Conservation (phyloP, 2,329 filamentous ascomycete species). For the Xylaria polymorpha region DNA sequence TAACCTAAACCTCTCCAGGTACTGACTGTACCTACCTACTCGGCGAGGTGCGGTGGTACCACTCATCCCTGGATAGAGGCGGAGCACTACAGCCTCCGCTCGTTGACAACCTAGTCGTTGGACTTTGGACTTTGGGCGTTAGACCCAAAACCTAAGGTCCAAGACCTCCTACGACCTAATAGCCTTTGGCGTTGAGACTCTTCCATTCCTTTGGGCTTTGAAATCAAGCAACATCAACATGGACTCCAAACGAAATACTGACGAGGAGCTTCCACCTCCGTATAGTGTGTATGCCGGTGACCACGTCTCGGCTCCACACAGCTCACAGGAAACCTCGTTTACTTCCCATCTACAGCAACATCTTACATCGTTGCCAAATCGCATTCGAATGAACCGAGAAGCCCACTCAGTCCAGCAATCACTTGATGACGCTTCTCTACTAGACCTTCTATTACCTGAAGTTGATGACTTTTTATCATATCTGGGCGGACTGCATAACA, state of each 20-base stretch:
- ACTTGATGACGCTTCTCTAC: slow-evolving; percentile 53
- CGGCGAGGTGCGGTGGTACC: neutral
- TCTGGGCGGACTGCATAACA: slow-evolving; percentile 50
- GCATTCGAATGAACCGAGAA: slow-evolving; percentile 53
- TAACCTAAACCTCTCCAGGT: neutral
- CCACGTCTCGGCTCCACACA: slow-evolving; percentile 17
- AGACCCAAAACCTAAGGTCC: neutral
- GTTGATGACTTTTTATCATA: slow-evolving; percentile 57
- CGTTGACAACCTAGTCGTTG: neutral
- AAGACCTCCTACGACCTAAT: neutral
- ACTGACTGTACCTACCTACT: too few species aligned
- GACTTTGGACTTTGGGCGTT: neutral
- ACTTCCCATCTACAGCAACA: slow-evolving; percentile 49
- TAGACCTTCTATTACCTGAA: slow-evolving; percentile 56
- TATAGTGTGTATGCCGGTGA: slow-evolving; percentile 38
- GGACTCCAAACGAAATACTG: slow-evolving; percentile 21
- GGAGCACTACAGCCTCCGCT: slow-evolving; percentile 5
- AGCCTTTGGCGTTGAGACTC: neutral
- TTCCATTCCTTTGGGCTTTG: neutral
- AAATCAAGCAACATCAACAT: slow-evolving; percentile 12
- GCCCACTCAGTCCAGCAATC: slow-evolving; percentile 52
- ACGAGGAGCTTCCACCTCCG: slow-evolving; percentile 43
- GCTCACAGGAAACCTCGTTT: slow-evolving; percentile 32
- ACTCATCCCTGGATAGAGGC: slow-evolving; percentile 11
- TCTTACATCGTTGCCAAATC: slow-evolving; percentile 52